Percentiles rank a stretch among this genome's conserved stretches.
phyloP scores from a whole-genome alignment of 2,329 filamentous ascomycete species.

The Colletotrichum ledebouriae region DNA sequence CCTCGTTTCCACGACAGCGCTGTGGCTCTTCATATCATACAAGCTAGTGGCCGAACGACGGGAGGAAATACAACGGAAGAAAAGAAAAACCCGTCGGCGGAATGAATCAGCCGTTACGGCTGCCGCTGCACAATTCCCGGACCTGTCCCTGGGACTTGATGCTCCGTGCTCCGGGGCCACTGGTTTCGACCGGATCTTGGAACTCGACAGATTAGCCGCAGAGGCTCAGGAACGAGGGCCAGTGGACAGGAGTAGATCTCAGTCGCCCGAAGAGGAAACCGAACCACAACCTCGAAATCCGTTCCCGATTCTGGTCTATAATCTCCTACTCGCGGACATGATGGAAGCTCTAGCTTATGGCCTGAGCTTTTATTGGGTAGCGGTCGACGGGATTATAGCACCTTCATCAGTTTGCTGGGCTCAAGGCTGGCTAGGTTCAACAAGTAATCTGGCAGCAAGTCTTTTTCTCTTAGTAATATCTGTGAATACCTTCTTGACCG shows the following conservation, averaged over 20 bases:
- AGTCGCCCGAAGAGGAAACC: neutral
- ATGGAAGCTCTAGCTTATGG: conserved; percentile 69
- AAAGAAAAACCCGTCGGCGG: neutral
- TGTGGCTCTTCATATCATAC: conserved; percentile 27
- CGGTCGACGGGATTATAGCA: conserved; percentile 61
- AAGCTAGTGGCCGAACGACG: conserved; percentile 10
- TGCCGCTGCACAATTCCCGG: conserved; percentile 12
- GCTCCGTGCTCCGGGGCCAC: conserved; percentile 5
- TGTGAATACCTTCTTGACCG: conserved; percentile 68
- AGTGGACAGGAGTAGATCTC: neutral
- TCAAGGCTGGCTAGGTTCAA: conserved; percentile 70
- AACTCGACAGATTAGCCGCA: conserved; percentile 27
- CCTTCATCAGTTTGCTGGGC: conserved; percentile 62
- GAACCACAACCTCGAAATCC: conserved; percentile 57
- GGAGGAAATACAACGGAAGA: neutral
- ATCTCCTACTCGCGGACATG: conserved; percentile 70
- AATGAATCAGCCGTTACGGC: neutral
- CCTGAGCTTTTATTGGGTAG: conserved; percentile 66
- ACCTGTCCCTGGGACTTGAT: conserved; percentile 23
- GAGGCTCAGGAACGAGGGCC: neutral
- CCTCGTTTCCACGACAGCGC: neutral
- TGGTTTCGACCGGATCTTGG: conserved; percentile 15
- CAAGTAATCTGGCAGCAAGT: conserved; percentile 68
- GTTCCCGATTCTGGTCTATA: conserved; percentile 71
- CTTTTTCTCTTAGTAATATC: conserved; percentile 70